phyloP scores from a whole-genome alignment of 2,329 filamentous ascomycete species.

The Aspergillus clavatus region DNA sequence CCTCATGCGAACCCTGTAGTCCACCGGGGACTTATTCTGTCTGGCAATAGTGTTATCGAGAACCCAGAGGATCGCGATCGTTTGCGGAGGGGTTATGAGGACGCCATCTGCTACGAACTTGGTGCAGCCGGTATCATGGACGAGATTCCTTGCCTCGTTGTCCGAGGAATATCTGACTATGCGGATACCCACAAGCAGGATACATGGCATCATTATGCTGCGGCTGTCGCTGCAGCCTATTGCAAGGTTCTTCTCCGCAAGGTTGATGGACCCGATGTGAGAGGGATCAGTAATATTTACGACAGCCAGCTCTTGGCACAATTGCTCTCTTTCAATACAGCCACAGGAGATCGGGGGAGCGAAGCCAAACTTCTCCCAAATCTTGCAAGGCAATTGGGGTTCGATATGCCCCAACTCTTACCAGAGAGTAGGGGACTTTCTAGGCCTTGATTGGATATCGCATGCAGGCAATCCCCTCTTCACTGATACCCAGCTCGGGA shows the following conservation, averaged over 20 bases:
- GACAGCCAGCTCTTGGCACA: too few relatives aligned
- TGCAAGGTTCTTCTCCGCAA: conserved; percentile 10
- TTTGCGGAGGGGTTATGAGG: conserved; percentile 1
- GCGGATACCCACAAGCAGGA: conserved; percentile 17
- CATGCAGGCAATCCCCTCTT: too few relatives aligned
- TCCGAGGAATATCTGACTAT: conserved; percentile 17
- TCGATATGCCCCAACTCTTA: too few relatives aligned
- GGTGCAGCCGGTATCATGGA: conserved; percentile 14
- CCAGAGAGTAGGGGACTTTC: too few relatives aligned
- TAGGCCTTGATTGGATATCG: too few relatives aligned
- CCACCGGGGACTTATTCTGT: conserved; percentile 6
- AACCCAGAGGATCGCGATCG: conserved; percentile 1
- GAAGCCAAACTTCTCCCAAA: too few relatives aligned
- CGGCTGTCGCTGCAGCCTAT: conserved; percentile 12
- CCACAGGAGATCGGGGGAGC: too few relatives aligned
- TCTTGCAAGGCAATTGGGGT: too few relatives aligned
- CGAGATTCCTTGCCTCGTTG: conserved; percentile 13
- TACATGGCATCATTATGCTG: conserved; percentile 12
- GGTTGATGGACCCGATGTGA: neutral
- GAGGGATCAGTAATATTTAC: too few relatives aligned
- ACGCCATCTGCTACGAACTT: conserved; percentile 13
- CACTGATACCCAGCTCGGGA: too few relatives aligned
- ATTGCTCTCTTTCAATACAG: too few relatives aligned
- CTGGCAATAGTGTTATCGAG: conserved; percentile 1
- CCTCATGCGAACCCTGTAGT: neutral